These are phyloP conservation scores for Smittium culicis DNA, from an alignment of 371 early-diverging fungal genomes.

Conservation along the genomic window DNA sequence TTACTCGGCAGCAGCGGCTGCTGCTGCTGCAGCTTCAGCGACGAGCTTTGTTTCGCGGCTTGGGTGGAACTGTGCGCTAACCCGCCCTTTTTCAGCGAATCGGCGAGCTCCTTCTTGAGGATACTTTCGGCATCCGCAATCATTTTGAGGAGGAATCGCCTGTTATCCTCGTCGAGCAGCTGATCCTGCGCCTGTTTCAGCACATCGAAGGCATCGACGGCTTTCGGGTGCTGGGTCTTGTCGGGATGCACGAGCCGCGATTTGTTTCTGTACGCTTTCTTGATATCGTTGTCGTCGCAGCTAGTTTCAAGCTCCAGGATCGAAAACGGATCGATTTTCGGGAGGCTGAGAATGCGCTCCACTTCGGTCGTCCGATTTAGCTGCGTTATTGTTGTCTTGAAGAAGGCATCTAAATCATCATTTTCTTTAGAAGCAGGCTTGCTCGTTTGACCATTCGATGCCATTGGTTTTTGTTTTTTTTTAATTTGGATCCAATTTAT, in stretches of 20 bases:
- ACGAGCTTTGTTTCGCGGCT: neutral
- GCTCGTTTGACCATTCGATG: too few relatives aligned
- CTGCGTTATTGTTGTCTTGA: constrained; percentile 21
- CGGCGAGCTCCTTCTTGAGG: neutral
- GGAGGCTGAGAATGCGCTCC: constrained; percentile 63
- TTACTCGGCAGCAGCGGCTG: constrained; percentile 6
- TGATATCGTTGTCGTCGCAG: constrained; percentile 45
- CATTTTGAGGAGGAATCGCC: constrained; percentile 39
- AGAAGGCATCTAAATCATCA: constrained; percentile 14
- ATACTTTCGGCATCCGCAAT: constrained; percentile 42
- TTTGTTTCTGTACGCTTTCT: constrained; percentile 62
- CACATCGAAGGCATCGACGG: constrained; percentile 67
- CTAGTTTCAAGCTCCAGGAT: constrained; percentile 56
- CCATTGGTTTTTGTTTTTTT: too few relatives aligned
- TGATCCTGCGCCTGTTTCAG: constrained; percentile 74
- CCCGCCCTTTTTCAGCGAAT: neutral
- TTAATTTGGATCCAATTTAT: too few relatives aligned
- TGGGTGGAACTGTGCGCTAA: neutral
- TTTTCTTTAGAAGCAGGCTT: too few relatives aligned
- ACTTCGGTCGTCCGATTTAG: constrained; percentile 61
- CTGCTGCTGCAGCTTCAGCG: neutral
- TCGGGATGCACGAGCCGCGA: constrained; percentile 85
- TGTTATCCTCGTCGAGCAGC: constrained; percentile 48
- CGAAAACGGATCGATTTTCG: constrained; percentile 65
- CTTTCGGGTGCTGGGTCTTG: constrained; percentile 60